Conservation (phyloP, 2,329 filamentous ascomycete species). For the Colletotrichum gigasporum region DNA sequence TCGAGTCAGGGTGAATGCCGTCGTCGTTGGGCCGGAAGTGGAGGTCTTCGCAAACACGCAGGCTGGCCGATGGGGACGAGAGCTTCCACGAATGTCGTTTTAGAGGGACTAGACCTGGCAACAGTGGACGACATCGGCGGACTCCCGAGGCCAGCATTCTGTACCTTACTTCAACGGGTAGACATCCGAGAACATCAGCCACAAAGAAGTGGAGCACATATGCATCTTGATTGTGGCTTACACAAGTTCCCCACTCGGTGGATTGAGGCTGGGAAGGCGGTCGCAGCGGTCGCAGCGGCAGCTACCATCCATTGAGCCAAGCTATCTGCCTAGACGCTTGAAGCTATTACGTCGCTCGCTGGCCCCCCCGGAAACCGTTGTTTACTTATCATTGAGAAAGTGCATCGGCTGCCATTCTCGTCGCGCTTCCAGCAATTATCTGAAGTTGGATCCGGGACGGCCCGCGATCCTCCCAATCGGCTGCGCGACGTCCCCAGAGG, state of each 20-base stretch:
- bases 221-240: constrained; percentile 9
- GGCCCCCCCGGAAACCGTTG: not conserved
- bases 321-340: not conserved
- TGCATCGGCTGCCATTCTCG: not conserved
- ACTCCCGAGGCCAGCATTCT: not conserved
- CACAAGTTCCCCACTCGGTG: not conserved
- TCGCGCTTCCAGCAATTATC: not conserved
- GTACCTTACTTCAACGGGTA: constrained; percentile 1
- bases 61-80: not conserved
- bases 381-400: too few relatives aligned
- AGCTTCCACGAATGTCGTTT: too few relatives aligned
- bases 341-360: not conserved
- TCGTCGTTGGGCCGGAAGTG: constrained; percentile 19
- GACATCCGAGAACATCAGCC: constrained; percentile 3
- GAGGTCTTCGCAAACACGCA: constrained; percentile 5
- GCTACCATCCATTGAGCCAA: constrained; percentile 5
- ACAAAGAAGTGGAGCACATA: not conserved
- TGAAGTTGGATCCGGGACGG: not conserved
- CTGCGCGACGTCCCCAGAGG: constrained; percentile 4
- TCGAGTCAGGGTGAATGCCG: constrained; percentile 14
- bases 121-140: constrained; percentile 29
- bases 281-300: not conserved
- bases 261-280: constrained; percentile 13
- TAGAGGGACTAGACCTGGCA: not conserved
- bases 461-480: not conserved